These are phyloP conservation scores for Calamus simplicifolius DNA, from an alignment of 176 grass and related monocot genomes.

Conservation along the genomic window DNA sequence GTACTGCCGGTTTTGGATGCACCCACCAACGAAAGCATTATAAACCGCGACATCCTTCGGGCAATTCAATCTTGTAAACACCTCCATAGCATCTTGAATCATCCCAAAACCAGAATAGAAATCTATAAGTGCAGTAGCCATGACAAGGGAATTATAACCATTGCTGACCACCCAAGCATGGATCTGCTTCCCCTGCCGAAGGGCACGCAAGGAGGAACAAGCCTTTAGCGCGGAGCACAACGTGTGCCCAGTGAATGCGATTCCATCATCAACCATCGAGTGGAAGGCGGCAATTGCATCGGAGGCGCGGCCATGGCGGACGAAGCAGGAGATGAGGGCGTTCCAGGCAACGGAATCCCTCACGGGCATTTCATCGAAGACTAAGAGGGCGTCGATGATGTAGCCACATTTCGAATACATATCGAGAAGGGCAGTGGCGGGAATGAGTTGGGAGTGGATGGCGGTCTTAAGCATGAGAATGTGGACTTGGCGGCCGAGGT, in stretches of 20 bases:
- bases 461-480: slow-evolving; percentile 34
- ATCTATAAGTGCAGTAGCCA: slow-evolving; percentile 34
- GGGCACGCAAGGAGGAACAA: slow-evolving; percentile 19
- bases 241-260: slow-evolving; percentile 28
- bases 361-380: slow-evolving; percentile 57
- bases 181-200: slow-evolving; percentile 35
- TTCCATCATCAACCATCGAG: slow-evolving; percentile 16
- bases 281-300: slow-evolving; percentile 20
- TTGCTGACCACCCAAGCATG: slow-evolving; percentile 30
- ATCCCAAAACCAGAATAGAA: slow-evolving; percentile 47
- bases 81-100: slow-evolving; percentile 32
- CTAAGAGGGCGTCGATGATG: slow-evolving; percentile 21
- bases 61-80: slow-evolving; percentile 21
- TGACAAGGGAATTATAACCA: slow-evolving; percentile 23
- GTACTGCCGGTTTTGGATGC: slow-evolving; percentile 38
- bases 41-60: slow-evolving; percentile 30
- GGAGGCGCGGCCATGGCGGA: slow-evolving; percentile 22
- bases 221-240: slow-evolving; percentile 50
- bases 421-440: slow-evolving; percentile 44
- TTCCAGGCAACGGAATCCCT: slow-evolving; percentile 55
- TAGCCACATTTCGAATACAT: slow-evolving; percentile 25
- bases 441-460: slow-evolving; percentile 21
- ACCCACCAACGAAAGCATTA: slow-evolving; percentile 41
- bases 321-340: slow-evolving; percentile 39
- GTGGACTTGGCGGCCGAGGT: slow-evolving; percentile 12